phyloP scores from a whole-genome alignment of 2,329 filamentous ascomycete genomes.

The Emydomyces testavorans region DNA sequence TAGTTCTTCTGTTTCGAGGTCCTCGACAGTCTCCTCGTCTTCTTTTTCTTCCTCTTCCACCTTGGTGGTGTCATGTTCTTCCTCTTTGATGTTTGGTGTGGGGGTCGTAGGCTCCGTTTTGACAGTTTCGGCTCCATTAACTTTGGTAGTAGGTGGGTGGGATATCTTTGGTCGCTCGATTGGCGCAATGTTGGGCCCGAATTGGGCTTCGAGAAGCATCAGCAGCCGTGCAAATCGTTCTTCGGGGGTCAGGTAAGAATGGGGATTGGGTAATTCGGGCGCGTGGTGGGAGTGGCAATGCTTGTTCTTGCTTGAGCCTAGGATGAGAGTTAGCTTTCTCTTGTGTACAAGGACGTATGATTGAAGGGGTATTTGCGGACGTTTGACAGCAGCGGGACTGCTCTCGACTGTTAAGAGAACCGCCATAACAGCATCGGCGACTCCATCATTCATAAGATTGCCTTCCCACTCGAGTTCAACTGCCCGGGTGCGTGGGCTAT shows the following conservation, averaged over 20 bases:
- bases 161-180: conserved; percentile 52
- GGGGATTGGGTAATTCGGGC: conserved; percentile 51
- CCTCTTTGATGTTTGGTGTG: conserved; percentile 13
- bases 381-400: conserved; percentile 86
- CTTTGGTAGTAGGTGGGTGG: conserved; percentile 23
- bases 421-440: conserved; percentile 93
- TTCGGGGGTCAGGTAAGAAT: conserved; percentile 57
- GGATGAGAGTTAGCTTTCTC: conserved; percentile 11
- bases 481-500: conserved; percentile 58
- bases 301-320: conserved; percentile 52
- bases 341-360: neutral
- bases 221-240: conserved; percentile 76
- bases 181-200: conserved; percentile 73
- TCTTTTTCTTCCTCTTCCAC: conserved; percentile 20
- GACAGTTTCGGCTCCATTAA: conserved; percentile 21
- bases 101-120: conserved; percentile 16
- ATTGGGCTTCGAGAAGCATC: conserved; percentile 95
- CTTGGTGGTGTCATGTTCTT: conserved; percentile 15
- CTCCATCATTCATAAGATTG: conserved; percentile 93
- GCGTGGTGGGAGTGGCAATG: conserved; percentile 37
- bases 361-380: conserved; percentile 39
- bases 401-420: conserved; percentile 86
- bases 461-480: conserved; percentile 95
- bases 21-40: conserved; percentile 36
- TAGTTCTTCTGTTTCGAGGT: conserved; percentile 55